Evolutionary conservation across 345 rosid genomes (phyloP).

Genomic region (Gossypium ekmanianum): DNA sequence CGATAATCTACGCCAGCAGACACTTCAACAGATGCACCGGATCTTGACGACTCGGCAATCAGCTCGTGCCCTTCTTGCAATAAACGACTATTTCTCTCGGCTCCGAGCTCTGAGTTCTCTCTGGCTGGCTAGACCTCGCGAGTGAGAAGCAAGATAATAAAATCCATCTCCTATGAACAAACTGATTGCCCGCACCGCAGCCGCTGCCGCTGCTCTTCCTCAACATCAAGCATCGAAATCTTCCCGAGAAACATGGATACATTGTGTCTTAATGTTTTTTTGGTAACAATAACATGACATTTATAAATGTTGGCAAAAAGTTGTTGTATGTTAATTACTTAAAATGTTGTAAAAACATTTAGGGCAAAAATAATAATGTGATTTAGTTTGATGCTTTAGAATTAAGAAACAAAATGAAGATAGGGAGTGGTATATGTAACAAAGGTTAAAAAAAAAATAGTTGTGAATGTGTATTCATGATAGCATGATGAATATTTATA

Average conservation of each 20-base stretch:
- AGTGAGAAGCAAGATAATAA: slow-evolving; percentile 23
- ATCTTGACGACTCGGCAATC: slow-evolving; percentile 70
- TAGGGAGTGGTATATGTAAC: slow-evolving; percentile 4
- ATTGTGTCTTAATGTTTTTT: neutral
- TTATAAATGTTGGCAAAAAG: neutral
- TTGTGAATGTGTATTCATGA: neutral
- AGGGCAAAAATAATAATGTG: neutral
- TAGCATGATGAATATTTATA: neutral
- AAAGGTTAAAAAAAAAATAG: neutral
- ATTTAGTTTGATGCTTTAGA: neutral
- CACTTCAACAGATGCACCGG: slow-evolving; percentile 68
- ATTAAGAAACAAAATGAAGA: neutral
- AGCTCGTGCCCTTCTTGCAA: slow-evolving; percentile 72
- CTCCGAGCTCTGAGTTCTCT: slow-evolving; percentile 78
- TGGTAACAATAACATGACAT: neutral
- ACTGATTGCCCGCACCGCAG: neutral
- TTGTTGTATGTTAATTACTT: neutral
- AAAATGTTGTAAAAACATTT: neutral
- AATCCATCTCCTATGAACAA: neutral
- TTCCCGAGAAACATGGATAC: neutral
- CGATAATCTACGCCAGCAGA: slow-evolving; percentile 71
- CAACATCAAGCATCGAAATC: neutral
- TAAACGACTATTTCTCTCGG: slow-evolving; percentile 61
- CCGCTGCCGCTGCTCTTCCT: neutral
- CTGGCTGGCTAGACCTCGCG: slow-evolving; percentile 73